Base-by-base conservation (phyloP, 805 yeast genomes). In the Sporopachydermia lactativora region DNA sequence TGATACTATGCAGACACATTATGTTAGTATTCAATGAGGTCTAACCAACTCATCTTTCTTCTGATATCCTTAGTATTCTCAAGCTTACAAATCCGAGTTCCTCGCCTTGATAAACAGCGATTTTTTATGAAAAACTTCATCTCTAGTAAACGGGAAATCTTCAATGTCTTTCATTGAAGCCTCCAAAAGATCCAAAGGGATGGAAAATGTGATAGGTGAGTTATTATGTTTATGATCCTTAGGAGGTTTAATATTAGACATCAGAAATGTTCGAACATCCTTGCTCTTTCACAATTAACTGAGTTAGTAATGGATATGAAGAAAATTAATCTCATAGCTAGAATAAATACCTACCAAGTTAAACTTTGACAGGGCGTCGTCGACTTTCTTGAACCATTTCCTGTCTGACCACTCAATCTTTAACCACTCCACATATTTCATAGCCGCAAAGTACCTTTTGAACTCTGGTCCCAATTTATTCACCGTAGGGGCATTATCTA, bases 401-500 rank as follows among this genome's bases (percentile, higher is more conserved):
- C 41, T 43, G 48, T 36, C 44, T 49, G 15, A 43, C 37, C 47
- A 51, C 43, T 6, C 43, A 44, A 8, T 41, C 17, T 18, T 37
- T 18, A 24, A 44, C 37, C n/a, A 54, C 57, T 39, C 65, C 14
- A 67, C 58, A 8, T 56, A 54, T 38, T 60, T 55, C 64, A 67
- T 59, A 4, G 64, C 68, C 38, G 59, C 49, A 34, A 70, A 54
- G 39, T 65, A 61, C 11, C 47, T 48, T 18, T 52, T 45, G 54
- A 67, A 66, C 39, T 51, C 55, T 6, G 45, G 36, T 35, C 58
- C 66, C 18, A 70, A 55, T 13, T 57, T 52, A 17, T 53, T 53
- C 3, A 47, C 57, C 5, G 52, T 45, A 17, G 77, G 77, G 4
- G 69, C 55, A 49, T 70, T 71, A 43, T 70, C 77, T 3, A 74